phyloP scores from a whole-genome alignment of 345 rosid species.

The Conringia planisiliqua region DNA sequence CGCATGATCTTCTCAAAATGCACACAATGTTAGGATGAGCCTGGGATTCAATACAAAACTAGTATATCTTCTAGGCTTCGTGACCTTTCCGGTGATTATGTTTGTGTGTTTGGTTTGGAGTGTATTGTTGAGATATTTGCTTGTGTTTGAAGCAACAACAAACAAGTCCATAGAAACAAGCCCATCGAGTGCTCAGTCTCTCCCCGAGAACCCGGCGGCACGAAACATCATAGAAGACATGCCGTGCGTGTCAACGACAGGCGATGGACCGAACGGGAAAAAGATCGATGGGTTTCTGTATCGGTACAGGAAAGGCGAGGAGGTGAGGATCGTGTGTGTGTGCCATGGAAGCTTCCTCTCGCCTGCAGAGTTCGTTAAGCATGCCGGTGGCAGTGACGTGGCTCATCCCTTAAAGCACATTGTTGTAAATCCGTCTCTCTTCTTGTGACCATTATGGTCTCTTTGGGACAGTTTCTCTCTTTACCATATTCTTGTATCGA shows the following conservation, averaged over 20 bases:
- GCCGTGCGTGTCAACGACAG: constrained; percentile 82
- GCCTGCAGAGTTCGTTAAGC: constrained; percentile 80
- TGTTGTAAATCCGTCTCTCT: constrained; percentile 56
- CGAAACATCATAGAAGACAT: constrained; percentile 60
- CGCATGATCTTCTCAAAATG: neutral
- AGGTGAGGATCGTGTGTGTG: constrained; percentile 76
- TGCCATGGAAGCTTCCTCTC: constrained; percentile 87
- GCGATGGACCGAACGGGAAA: constrained; percentile 70
- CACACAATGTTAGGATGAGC: neutral
- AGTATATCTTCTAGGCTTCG: neutral
- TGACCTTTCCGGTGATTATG: neutral
- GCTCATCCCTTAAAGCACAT: constrained; percentile 75
- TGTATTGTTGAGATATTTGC: neutral
- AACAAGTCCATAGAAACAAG: constrained; percentile 46
- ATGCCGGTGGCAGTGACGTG: constrained; percentile 74
- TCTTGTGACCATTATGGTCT: constrained; percentile 31
- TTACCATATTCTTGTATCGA: constrained; percentile 1
- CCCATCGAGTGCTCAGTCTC: constrained; percentile 40
- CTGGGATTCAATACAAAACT: neutral
- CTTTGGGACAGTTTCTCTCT: neutral
- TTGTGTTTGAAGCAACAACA: constrained; percentile 40
- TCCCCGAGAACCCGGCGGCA: constrained; percentile 5
- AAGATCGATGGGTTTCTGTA: constrained; percentile 80
- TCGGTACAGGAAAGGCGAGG: constrained; percentile 70
- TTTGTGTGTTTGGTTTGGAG: neutral